A percentile compares a stretch with the other conserved stretches of the same genome.
Conservation (phyloP, 345 rosid genomes). For the Turritis glabra region DNA sequence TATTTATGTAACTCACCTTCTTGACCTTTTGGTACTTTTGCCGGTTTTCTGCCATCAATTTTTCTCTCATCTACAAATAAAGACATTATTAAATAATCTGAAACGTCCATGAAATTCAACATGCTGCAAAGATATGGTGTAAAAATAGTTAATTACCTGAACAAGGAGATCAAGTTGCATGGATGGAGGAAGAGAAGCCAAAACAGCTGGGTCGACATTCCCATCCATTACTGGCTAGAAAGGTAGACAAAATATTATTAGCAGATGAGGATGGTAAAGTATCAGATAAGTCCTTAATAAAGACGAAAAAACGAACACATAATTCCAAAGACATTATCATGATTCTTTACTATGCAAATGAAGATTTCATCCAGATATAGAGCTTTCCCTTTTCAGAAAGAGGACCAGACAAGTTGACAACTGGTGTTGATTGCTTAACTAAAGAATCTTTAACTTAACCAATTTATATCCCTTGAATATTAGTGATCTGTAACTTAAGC, state of each 20-base stretch:
- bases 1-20: conserved; percentile 55
- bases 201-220: conserved; percentile 77
- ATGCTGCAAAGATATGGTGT: conserved; percentile 15
- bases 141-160: conserved; percentile 58
- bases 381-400: background rate
- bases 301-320: background rate
- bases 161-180: conserved; percentile 90
- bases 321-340: conserved; percentile 2
- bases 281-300: conserved; percentile 1
- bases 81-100: conserved; percentile 8
- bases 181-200: conserved; percentile 89
- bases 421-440: background rate
- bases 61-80: conserved; percentile 82
- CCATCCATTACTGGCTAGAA: conserved; percentile 56
- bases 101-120: conserved; percentile 23
- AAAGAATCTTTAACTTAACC: background rate
- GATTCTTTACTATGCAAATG: background rate
- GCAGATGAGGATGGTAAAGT: conserved; percentile 17
- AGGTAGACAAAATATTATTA: conserved; percentile 21
- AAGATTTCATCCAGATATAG: conserved; percentile 7
- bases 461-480: background rate
- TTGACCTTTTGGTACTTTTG: conserved; percentile 94
- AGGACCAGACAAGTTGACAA: background rate
- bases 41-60: conserved; percentile 93
- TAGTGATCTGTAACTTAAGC: background rate